Evolutionary conservation across 2,329 filamentous ascomycete genomes (phyloP).

Genomic region (Phyllosticta citriasiana): DNA sequence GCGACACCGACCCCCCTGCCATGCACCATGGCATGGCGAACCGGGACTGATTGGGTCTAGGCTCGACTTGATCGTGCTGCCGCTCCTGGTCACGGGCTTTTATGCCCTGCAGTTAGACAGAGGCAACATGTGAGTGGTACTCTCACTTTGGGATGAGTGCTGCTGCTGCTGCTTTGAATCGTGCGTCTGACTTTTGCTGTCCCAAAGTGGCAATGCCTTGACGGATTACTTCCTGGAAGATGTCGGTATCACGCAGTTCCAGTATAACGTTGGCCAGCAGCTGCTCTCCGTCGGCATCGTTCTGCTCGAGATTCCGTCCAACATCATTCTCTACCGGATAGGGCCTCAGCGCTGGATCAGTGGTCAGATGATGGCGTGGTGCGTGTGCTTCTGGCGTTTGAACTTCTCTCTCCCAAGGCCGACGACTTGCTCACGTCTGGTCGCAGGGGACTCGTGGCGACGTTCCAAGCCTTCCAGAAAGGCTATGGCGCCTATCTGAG

Average conservation of each 20-base stretch:
- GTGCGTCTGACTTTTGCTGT: not conserved
- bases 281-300: slow-evolving; percentile 43
- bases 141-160: not conserved
- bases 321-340: slow-evolving; percentile 43
- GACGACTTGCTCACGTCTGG: not conserved
- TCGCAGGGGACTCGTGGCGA: slow-evolving; percentile 37
- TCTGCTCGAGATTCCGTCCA: slow-evolving; percentile 40
- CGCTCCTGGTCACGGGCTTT: slow-evolving; percentile 18
- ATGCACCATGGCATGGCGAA: not conserved
- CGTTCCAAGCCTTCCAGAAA: slow-evolving; percentile 45
- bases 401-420: not conserved
- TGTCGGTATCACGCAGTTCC: slow-evolving; percentile 39
- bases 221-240: slow-evolving; percentile 44
- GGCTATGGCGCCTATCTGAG: slow-evolving; percentile 39
- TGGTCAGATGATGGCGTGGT: slow-evolving; percentile 42
- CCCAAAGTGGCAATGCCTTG: slow-evolving; percentile 41
- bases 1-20: not conserved
- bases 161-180: not conserved
- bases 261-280: slow-evolving; percentile 47
- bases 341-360: slow-evolving; percentile 46
- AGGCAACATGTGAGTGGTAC: slow-evolving; percentile 14
- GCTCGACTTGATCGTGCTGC: slow-evolving; percentile 16
- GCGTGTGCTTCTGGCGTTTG: not conserved
- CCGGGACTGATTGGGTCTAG: not conserved
- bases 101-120: slow-evolving; percentile 25